Conservation (phyloP, 108 stramenopile species). For the Conticribra weissflogii region DNA sequence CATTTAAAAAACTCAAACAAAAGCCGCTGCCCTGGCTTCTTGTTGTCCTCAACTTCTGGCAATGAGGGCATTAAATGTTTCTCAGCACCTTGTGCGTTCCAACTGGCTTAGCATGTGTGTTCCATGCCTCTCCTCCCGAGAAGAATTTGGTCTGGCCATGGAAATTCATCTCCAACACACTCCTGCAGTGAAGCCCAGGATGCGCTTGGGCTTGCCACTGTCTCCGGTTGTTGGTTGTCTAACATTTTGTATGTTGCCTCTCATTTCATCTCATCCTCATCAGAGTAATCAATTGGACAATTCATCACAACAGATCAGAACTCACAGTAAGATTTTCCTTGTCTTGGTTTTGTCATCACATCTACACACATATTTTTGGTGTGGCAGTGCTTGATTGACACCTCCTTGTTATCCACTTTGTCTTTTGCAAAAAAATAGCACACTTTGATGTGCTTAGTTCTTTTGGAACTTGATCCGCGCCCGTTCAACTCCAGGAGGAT, state of each 20-base stretch:
- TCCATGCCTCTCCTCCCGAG: too few relatives aligned
- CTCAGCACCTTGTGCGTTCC: too few relatives aligned
- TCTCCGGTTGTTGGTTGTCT: background rate
- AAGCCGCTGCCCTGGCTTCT: too few relatives aligned
- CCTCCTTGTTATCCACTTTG: background rate
- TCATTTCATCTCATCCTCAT: background rate
- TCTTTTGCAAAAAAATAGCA: slow-evolving; percentile 21
- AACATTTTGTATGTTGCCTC: background rate
- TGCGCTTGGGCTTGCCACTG: too few relatives aligned
- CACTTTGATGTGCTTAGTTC: slow-evolving; percentile 21
- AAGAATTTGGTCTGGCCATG: too few relatives aligned
- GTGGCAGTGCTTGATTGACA: background rate
- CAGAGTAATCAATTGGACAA: background rate
- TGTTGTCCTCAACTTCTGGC: too few relatives aligned
- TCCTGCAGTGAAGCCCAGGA: background rate
- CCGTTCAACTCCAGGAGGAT: slow-evolving; percentile 20
- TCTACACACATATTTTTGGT: slow-evolving; percentile 13
- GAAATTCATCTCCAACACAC: slow-evolving; percentile 5
- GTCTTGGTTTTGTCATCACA: slow-evolving; percentile 19
- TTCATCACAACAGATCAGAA: slow-evolving; percentile 2
- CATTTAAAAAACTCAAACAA: too few relatives aligned
- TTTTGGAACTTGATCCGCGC: slow-evolving; percentile 2
- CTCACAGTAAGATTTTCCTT: slow-evolving; percentile 6
- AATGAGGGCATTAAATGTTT: too few relatives aligned
- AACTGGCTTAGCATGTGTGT: too few relatives aligned